Evolutionary conservation across 495 filamentous ascomycete species (phyloP).

Genomic region (Penicillium herquei): DNA sequence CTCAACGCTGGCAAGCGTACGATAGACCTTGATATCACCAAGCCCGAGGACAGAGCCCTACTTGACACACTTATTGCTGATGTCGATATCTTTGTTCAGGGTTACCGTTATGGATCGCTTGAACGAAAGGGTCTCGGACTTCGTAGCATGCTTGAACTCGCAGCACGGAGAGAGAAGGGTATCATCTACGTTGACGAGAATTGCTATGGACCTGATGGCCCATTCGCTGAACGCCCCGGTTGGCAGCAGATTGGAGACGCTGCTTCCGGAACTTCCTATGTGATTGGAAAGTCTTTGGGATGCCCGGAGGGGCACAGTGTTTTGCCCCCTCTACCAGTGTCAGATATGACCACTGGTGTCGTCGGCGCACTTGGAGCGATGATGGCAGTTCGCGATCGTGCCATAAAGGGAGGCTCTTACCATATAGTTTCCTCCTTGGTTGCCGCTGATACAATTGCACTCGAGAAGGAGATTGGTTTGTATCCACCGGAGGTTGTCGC

Average conservation of each 20-base stretch:
- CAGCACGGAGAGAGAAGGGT: slow-evolving; percentile 45
- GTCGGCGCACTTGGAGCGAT: slow-evolving; percentile 56
- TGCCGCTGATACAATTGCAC: slow-evolving; percentile 18
- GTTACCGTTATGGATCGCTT: slow-evolving; percentile 40
- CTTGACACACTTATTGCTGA: slow-evolving; percentile 45
- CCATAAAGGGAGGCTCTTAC: slow-evolving; percentile 28
- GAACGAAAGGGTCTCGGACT: slow-evolving; percentile 46
- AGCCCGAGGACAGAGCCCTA: slow-evolving; percentile 40
- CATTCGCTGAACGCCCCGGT: slow-evolving; percentile 37
- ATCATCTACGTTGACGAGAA: slow-evolving; percentile 65
- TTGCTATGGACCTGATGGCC: slow-evolving; percentile 54
- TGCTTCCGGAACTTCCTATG: slow-evolving; percentile 20
- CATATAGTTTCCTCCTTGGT: slow-evolving; percentile 26
- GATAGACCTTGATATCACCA: slow-evolving; percentile 49
- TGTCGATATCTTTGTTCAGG: slow-evolving; percentile 57
- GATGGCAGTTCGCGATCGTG: slow-evolving; percentile 34
- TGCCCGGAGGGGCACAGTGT: slow-evolving; percentile 61
- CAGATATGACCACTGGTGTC: slow-evolving; percentile 64
- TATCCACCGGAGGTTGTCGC: slow-evolving; percentile 13
- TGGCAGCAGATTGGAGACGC: slow-evolving; percentile 50
- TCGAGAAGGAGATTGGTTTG: slow-evolving; percentile 24
- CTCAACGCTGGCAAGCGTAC: slow-evolving; percentile 36
- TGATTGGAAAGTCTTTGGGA: slow-evolving; percentile 44
- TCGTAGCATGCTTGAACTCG: slow-evolving; percentile 48
- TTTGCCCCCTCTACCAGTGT: slow-evolving; percentile 68